Evolutionary conservation across 192 early-diverging fungal species (phyloP).

Genomic region (Dissophora globulifera): DNA sequence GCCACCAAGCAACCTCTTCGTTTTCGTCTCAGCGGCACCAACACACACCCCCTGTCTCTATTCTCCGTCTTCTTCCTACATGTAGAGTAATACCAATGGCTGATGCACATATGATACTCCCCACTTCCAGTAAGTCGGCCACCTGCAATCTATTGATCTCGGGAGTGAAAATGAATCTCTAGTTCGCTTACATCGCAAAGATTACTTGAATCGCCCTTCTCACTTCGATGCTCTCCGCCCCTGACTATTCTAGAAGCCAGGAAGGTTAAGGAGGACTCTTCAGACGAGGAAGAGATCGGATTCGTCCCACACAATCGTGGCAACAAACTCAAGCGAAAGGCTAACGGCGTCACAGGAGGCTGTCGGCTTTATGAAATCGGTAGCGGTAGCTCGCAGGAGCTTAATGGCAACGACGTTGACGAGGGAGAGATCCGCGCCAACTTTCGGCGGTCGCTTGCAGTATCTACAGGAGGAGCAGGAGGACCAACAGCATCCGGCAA

Average conservation of each 20-base stretch:
- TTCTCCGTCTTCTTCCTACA: not conserved
- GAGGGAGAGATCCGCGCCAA: constrained; percentile 30
- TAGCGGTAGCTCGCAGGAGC: constrained; percentile 25
- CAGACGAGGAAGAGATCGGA: constrained; percentile 57
- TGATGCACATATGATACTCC: constrained; percentile 3
- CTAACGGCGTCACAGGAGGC: constrained; percentile 54
- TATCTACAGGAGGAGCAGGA: constrained; percentile 14
- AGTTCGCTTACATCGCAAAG: too few species aligned
- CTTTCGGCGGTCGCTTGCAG: constrained; percentile 28
- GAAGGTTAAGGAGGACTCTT: constrained; percentile 33
- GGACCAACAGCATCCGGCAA: constrained; percentile 19
- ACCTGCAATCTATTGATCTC: too few species aligned
- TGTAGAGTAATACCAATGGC: not conserved
- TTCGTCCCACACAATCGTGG: constrained; percentile 73
- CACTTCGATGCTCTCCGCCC: not conserved
- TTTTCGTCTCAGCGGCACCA: too few species aligned
- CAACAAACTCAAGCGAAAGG: constrained; percentile 74
- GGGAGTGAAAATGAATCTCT: too few species aligned
- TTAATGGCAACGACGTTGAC: constrained; percentile 32
- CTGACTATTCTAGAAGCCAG: constrained; percentile 18
- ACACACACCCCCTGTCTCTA: too few species aligned
- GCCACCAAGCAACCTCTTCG: too few species aligned
- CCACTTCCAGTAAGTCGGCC: constrained; percentile 22
- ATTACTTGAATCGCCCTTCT: not conserved
- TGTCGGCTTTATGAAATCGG: constrained; percentile 54